phyloP scores from a whole-genome alignment of 768 basidiomycete species.

The Pisolithus orientalis region DNA sequence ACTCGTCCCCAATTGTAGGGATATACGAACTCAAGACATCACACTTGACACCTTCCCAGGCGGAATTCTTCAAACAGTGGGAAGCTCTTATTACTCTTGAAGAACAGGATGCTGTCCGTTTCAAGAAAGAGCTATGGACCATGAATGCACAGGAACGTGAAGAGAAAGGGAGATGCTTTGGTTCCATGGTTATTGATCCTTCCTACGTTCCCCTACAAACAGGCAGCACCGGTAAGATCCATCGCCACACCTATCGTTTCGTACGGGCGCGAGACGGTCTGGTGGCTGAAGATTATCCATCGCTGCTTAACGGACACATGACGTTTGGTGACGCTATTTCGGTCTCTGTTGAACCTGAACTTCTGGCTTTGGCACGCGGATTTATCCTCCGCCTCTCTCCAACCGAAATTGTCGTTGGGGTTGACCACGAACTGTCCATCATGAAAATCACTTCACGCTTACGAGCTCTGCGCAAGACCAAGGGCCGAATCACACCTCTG shows the following conservation, averaged over 20 bases:
- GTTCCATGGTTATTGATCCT: constrained; percentile 64
- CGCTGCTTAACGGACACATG: constrained; percentile 75
- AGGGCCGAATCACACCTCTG: constrained; percentile 19
- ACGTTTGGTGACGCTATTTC: constrained; percentile 76
- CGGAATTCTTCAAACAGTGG: constrained; percentile 86
- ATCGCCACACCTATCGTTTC: constrained; percentile 77
- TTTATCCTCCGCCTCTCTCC: constrained; percentile 72
- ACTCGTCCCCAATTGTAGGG: constrained; percentile 49
- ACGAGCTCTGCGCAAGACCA: constrained; percentile 14
- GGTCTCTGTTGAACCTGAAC: constrained; percentile 78
- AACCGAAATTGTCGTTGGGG: constrained; percentile 61
- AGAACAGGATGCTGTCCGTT: constrained; percentile 79
- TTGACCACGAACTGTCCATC: constrained; percentile 71
- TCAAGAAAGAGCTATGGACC: constrained; percentile 92
- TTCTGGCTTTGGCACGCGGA: constrained; percentile 81
- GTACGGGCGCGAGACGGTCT: constrained; percentile 24
- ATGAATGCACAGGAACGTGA: constrained; percentile 78
- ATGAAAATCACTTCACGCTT: constrained; percentile 40
- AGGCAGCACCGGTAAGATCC: constrained; percentile 49
- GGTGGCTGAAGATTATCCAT: constrained; percentile 13
- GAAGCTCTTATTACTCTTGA: constrained; percentile 80
- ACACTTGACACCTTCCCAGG: constrained; percentile 64
- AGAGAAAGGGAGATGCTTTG: constrained; percentile 77
- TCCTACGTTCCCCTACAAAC: constrained; percentile 26
- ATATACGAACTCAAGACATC: constrained; percentile 74